These are phyloP conservation scores for Auricularia cornea DNA, from an alignment of 768 basidiomycete genomes.

Conservation along the genomic window DNA sequence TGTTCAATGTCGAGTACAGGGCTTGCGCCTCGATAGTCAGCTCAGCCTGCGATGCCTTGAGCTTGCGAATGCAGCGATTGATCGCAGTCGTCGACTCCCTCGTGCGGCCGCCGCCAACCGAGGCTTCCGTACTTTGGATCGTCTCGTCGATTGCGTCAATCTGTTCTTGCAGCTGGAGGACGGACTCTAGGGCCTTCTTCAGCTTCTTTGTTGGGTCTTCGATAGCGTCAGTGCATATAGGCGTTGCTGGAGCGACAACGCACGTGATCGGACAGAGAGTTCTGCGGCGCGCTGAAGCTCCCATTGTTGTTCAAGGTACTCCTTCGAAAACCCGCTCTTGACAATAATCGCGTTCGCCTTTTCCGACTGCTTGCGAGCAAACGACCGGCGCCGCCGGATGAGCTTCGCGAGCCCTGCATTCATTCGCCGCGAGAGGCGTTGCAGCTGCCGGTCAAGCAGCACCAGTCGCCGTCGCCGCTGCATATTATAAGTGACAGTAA, in stretches of 20 bases:
- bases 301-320: slow-evolving; percentile 26
- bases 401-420: slow-evolving; percentile 25
- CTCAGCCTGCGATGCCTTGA: background rate
- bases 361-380: slow-evolving; percentile 10
- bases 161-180: slow-evolving; percentile 24
- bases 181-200: slow-evolving; percentile 25
- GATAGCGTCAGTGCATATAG: background rate
- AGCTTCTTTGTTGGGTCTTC: slow-evolving; percentile 11
- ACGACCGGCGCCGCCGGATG: slow-evolving; percentile 17
- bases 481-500: background rate
- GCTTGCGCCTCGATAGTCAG: slow-evolving; percentile 21
- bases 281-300: slow-evolving; percentile 23
- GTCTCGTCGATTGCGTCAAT: slow-evolving; percentile 18
- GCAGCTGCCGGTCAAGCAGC: slow-evolving; percentile 26
- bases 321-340: slow-evolving; percentile 9
- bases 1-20: slow-evolving; percentile 29
- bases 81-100: background rate
- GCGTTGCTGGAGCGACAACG: slow-evolving; percentile 8
- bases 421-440: slow-evolving; percentile 18
- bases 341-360: slow-evolving; percentile 12
- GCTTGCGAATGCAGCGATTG: background rate
- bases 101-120: slow-evolving; percentile 6
- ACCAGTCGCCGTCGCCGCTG: slow-evolving; percentile 22
- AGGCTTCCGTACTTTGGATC: slow-evolving; percentile 9
- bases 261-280: slow-evolving; percentile 21